Conservation (phyloP, 192 early-diverging fungal species). For the Coemansia nantahalensis region DNA sequence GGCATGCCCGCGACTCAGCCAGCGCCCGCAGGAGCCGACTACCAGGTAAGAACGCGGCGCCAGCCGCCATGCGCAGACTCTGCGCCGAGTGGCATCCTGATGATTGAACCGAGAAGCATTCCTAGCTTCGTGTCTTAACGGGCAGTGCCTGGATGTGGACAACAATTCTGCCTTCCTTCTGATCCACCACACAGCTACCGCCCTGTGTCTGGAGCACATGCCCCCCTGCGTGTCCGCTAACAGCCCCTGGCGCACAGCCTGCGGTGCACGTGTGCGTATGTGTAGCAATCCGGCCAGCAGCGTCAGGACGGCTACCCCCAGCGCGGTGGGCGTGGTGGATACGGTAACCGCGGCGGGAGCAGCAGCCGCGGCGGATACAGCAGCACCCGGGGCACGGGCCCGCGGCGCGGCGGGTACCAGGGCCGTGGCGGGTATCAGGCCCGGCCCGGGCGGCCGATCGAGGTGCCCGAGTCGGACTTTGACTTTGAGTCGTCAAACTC, state of each 20-base stretch:
- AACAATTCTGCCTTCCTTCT: constrained; percentile 56
- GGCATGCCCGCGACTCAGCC: no score
- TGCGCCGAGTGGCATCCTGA: constrained; percentile 2
- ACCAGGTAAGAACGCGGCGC: neutral
- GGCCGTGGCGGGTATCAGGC: constrained; percentile 43
- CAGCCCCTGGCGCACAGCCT: neutral
- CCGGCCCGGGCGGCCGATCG: constrained; percentile 40
- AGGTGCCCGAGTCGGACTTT: constrained; percentile 81
- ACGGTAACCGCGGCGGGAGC: constrained; percentile 17
- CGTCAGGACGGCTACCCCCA: constrained; percentile 28
- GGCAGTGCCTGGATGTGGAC: constrained; percentile 31
- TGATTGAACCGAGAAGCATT: constrained; percentile 29
- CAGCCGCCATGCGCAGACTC: no score
- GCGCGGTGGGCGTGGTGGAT: constrained; percentile 16
- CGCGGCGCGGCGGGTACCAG: constrained; percentile 34
- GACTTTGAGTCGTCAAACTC: constrained; percentile 96
- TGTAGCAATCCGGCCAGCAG: constrained; percentile 22
- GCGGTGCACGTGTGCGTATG: neutral
- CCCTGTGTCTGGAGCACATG: neutral
- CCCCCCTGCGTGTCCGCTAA: neutral
- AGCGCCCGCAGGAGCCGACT: neutral
- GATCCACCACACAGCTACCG: constrained; percentile 9
- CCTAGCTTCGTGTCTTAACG: constrained; percentile 28
- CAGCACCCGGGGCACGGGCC: constrained; percentile 19
- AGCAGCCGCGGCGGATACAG: constrained; percentile 1